Percentiles rank a stretch among this genome's conserved stretches.
Evolutionary conservation across 2,329 filamentous ascomycete genomes (phyloP).

Genomic region (Furcasterigmium sp.): DNA sequence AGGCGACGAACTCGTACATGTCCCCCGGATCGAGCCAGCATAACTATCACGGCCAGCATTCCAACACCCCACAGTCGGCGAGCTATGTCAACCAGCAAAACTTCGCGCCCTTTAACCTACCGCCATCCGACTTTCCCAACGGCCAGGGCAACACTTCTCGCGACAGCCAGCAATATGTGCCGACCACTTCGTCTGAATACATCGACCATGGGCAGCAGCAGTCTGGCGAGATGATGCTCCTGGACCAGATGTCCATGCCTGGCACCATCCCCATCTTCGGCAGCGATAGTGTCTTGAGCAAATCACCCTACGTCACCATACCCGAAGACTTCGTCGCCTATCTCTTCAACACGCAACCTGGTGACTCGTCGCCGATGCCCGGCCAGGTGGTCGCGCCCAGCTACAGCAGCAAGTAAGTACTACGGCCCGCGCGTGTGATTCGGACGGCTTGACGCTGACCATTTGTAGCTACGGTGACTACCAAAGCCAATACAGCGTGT

Average conservation of each 20-base stretch:
- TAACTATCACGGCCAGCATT: slow-evolving; percentile 41
- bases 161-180: slow-evolving; percentile 32
- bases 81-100: slow-evolving; percentile 55
- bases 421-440: background rate
- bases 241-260: slow-evolving; percentile 57
- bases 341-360: slow-evolving; percentile 67
- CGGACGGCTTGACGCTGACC: slow-evolving; percentile 15
- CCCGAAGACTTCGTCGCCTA: slow-evolving; percentile 84
- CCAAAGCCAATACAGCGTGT: slow-evolving; percentile 40
- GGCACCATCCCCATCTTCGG: slow-evolving; percentile 84
- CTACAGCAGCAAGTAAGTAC: slow-evolving; percentile 21
- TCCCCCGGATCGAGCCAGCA: slow-evolving; percentile 47
- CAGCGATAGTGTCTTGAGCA: slow-evolving; percentile 69
- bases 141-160: slow-evolving; percentile 16
- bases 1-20: slow-evolving; percentile 43
- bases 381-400: slow-evolving; percentile 43
- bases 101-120: slow-evolving; percentile 58
- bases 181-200: slow-evolving; percentile 37
- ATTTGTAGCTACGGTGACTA: slow-evolving; percentile 46
- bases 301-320: slow-evolving; percentile 78
- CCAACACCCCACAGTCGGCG: slow-evolving; percentile 37
- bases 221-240: slow-evolving; percentile 50
- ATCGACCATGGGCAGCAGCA: slow-evolving; percentile 35
- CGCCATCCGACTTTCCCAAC: slow-evolving; percentile 50
- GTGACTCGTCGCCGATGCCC: slow-evolving; percentile 44